Conservation (phyloP, 2,329 filamentous ascomycete genomes). For the Saccharata proteae region DNA sequence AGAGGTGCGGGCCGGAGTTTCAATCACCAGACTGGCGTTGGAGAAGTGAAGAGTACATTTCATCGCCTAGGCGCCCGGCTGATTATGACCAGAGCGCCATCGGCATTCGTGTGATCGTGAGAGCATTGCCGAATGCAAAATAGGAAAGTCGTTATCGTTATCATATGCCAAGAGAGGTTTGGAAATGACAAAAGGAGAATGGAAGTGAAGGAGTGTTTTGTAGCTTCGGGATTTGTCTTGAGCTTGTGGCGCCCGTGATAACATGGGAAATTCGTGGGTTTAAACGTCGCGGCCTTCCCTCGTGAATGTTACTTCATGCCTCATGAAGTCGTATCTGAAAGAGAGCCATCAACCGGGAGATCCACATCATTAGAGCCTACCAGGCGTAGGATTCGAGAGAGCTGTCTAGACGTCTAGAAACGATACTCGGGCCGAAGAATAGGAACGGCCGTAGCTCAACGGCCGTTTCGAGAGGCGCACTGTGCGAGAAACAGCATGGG, state of each 20-base stretch:
- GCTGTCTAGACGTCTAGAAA: constrained; percentile 9
- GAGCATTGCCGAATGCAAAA: constrained; percentile 4
- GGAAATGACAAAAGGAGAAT: constrained; percentile 1
- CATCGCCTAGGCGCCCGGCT: neutral
- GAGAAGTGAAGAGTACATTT: constrained; percentile 8
- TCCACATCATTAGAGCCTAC: constrained; percentile 6
- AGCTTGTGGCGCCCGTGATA: no score
- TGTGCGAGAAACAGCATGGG: no score
- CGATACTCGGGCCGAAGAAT: constrained; percentile 7
- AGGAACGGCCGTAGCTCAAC: constrained; percentile 1
- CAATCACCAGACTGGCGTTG: no score
- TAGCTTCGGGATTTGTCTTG: constrained; percentile 3
- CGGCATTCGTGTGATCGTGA: constrained; percentile 6
- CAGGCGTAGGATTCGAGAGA: constrained; percentile 5
- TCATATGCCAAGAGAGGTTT: constrained; percentile 8
- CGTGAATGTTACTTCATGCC: constrained; percentile 1
- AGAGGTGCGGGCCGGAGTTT: no score
- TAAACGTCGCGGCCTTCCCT: constrained; percentile 1
- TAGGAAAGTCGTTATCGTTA: constrained; percentile 8
- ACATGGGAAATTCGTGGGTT: constrained; percentile 3
- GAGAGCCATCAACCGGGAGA: neutral
- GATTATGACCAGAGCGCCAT: neutral
- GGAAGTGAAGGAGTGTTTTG: constrained; percentile 1
- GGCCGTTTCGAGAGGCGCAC: no score
- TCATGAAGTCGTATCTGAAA: neutral